These are phyloP conservation scores for Xylaria sp. DNA, from an alignment of 2,329 filamentous ascomycete species.

Conservation along the genomic window DNA sequence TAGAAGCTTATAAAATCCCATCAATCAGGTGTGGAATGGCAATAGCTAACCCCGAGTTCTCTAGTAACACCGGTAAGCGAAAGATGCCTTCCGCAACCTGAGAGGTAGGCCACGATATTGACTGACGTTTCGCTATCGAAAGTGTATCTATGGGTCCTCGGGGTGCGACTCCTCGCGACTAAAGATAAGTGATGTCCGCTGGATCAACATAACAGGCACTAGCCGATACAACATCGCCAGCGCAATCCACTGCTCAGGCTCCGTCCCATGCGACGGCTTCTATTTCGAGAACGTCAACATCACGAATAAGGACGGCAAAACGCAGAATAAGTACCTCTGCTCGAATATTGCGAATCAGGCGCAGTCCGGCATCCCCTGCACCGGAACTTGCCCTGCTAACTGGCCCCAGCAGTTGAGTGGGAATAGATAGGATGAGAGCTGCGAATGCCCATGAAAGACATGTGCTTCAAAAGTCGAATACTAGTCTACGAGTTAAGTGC, in stretches of 20 bases:
- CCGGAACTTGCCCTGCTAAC: slow-evolving; percentile 45
- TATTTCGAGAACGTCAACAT: slow-evolving; percentile 54
- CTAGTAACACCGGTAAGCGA: slow-evolving; percentile 43
- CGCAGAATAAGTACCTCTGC: slow-evolving; percentile 49
- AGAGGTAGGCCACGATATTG: neutral
- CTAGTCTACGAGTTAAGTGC: too few relatives aligned
- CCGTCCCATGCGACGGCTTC: slow-evolving; percentile 51
- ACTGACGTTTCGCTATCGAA: neutral
- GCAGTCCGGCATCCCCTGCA: slow-evolving; percentile 43
- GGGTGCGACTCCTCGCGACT: slow-evolving; percentile 49
- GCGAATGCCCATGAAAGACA: too few relatives aligned
- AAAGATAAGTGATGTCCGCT: slow-evolving; percentile 53
- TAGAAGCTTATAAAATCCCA: too few relatives aligned
- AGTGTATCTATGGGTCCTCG: slow-evolving; percentile 50
- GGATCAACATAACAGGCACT: slow-evolving; percentile 57
- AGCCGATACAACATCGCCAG: slow-evolving; percentile 54
- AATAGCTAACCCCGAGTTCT: too few relatives aligned
- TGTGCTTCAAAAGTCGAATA: too few relatives aligned
- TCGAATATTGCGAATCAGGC: slow-evolving; percentile 48
- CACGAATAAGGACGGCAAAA: slow-evolving; percentile 46
- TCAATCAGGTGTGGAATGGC: too few relatives aligned
- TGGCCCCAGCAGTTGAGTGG: slow-evolving; percentile 48
- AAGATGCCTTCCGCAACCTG: too few relatives aligned
- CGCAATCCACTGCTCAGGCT: slow-evolving; percentile 51
- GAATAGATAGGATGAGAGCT: too few relatives aligned